Conservation (phyloP, 2,329 filamentous ascomycete species). For the Pseudogymnoascus verrucosus region DNA sequence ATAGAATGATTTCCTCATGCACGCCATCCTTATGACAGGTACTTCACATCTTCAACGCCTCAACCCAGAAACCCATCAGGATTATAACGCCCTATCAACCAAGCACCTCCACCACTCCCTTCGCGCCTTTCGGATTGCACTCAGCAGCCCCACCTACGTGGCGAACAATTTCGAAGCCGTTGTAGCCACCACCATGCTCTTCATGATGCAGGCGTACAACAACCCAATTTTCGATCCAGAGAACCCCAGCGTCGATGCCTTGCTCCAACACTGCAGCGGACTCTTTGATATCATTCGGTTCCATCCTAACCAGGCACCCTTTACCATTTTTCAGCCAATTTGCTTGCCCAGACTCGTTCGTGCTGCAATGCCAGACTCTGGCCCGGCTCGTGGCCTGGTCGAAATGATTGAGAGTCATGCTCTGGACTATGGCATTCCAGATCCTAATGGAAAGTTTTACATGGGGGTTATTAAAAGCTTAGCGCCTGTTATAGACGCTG, state of each 20-base stretch:
- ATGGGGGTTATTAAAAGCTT: background rate
- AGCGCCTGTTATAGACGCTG: background rate
- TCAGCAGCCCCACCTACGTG: slow-evolving; percentile 8
- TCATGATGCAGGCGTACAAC: slow-evolving; percentile 11
- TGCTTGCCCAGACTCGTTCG: slow-evolving; percentile 11
- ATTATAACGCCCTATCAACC: slow-evolving; percentile 10
- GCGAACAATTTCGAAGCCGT: slow-evolving; percentile 14
- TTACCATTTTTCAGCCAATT: slow-evolving; percentile 10
- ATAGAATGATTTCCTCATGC: slow-evolving; percentile 17
- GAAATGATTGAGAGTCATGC: background rate
- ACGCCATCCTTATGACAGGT: slow-evolving; percentile 14
- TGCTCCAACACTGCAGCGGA: slow-evolving; percentile 15
- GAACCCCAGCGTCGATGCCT: slow-evolving; percentile 11
- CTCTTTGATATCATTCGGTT: slow-evolving; percentile 14
- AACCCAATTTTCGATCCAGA: background rate
- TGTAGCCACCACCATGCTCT: slow-evolving; percentile 16
- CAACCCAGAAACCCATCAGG: background rate
- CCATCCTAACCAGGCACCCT: background rate
- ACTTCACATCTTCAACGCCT: slow-evolving; percentile 5
- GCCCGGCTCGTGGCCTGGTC: slow-evolving; percentile 9
- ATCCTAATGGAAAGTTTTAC: background rate
- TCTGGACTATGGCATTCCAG: background rate
- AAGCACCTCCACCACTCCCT: slow-evolving; percentile 16
- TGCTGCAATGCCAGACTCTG: slow-evolving; percentile 10
- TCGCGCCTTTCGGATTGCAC: slow-evolving; percentile 12